Conservation (phyloP, 805 yeast genomes). For the Kuraishia hungarica region DNA sequence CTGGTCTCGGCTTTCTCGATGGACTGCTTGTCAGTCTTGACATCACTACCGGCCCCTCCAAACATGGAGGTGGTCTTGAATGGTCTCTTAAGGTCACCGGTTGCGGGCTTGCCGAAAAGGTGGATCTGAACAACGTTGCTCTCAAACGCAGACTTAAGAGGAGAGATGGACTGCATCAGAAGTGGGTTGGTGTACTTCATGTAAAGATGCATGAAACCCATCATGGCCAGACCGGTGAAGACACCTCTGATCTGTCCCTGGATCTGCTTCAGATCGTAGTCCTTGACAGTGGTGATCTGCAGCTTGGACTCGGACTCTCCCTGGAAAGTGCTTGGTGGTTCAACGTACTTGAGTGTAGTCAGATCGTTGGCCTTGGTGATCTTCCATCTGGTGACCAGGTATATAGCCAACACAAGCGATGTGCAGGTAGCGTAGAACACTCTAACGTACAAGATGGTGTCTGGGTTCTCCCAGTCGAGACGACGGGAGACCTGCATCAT, state of each 20-base stretch:
- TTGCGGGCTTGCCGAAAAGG: slow-evolving; percentile 70
- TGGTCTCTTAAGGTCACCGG: slow-evolving; percentile 93
- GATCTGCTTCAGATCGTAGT: slow-evolving; percentile 87
- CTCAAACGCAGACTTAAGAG: slow-evolving; percentile 85
- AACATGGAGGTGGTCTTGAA: slow-evolving; percentile 77
- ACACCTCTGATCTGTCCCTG: slow-evolving; percentile 73
- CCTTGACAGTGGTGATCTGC: slow-evolving; percentile 87
- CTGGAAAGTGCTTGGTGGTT: slow-evolving; percentile 71
- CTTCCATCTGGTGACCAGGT: slow-evolving; percentile 50
- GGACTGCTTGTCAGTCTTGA: slow-evolving; percentile 81
- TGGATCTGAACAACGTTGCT: slow-evolving; percentile 88
- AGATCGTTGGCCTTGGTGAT: slow-evolving; percentile 77
- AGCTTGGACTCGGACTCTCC: slow-evolving; percentile 69
- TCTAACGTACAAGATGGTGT: slow-evolving; percentile 66
- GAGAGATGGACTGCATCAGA: slow-evolving; percentile 87
- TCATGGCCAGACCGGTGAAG: slow-evolving; percentile 88
- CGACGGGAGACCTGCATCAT: slow-evolving; percentile 93
- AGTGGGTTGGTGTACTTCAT: slow-evolving; percentile 97
- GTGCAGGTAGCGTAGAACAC: slow-evolving; percentile 62
- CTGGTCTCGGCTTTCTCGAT: slow-evolving; percentile 77
- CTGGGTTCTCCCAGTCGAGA: slow-evolving; percentile 82
- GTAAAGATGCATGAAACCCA: slow-evolving; percentile 97
- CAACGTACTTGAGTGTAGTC: slow-evolving; percentile 85
- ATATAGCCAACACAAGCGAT: slow-evolving; percentile 52
- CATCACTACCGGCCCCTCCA: slow-evolving; percentile 37